Evolutionary conservation across 495 filamentous ascomycete species (phyloP), one percentile per base, ranked within the genome.

Genomic region (Tuber brumale): DNA sequence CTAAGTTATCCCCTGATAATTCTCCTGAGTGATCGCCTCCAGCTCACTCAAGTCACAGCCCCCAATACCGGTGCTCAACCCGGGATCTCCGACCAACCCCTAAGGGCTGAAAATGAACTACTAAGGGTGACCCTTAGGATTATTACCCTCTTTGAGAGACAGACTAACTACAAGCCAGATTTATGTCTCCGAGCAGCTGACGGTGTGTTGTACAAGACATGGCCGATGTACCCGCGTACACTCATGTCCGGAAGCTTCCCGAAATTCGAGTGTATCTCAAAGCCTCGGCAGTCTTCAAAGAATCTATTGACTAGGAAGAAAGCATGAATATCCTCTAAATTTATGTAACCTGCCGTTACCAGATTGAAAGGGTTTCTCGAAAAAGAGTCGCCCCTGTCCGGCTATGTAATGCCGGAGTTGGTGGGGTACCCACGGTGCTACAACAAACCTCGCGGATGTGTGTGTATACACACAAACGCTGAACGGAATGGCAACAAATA

Each of bases 1-100:
- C 0, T 4, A 0, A 7, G 3, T 1, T 27, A 12, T n/a, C 9
- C 27, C 3, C 1, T 8, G 3, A 3, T 14, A 1, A 12, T n/a
- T 12, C 8, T 27, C 9, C 48, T 27, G n/a, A 10, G 23, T 27
- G 48, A 14, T 3, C 23, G 1, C 48, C 23, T n/a, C 7, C 23
- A 57, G 3, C 48, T 57, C 4, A 57, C 48, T 42, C 37, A 37
- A 37, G 41, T 5, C 41, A 42, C 6, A 7, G 2, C 48, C 43
- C 10, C 23, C 23, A 4, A 57, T 16, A 27, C 23, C 23, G 3
- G n/a, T 16, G 12, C 23, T 27, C 48, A n/a, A 57, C 48, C 9
- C 0, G 23, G 48, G 10, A 27, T 57, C 27, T 23, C 9, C 3
- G 23, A 57, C 8, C 2, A 57, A 57, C 8, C 10, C 1, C 23